A percentile compares a stretch with the other conserved stretches of the same genome.
These are phyloP conservation scores for Paspalum notatum DNA, from an alignment of 176 grass and related monocot genomes.

Conservation along the genomic window DNA sequence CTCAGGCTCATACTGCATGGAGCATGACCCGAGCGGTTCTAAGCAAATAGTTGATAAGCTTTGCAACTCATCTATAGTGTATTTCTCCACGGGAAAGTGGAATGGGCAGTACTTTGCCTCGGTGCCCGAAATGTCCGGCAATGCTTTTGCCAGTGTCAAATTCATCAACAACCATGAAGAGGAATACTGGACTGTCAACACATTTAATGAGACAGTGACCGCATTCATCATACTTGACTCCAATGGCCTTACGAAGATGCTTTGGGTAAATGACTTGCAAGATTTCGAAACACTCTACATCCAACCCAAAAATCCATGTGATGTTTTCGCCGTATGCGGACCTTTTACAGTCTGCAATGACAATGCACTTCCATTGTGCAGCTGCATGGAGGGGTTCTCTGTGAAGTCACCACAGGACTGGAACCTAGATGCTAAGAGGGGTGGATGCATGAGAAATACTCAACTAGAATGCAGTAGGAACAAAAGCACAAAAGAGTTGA, in stretches of 20 bases:
- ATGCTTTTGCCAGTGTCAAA: background rate
- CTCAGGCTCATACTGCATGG: slow-evolving; percentile 24
- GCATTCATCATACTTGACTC: slow-evolving; percentile 18
- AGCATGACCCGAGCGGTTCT: slow-evolving; percentile 27
- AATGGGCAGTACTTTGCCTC: background rate
- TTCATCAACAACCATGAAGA: background rate
- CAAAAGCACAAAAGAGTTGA: background rate
- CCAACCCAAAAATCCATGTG: slow-evolving; percentile 3
- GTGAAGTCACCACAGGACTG: background rate
- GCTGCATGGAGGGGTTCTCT: background rate
- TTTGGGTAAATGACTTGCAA: slow-evolving; percentile 21
- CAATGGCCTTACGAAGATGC: slow-evolving; percentile 30
- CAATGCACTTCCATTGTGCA: background rate
- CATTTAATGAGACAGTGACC: slow-evolving; percentile 1
- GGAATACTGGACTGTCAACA: background rate
- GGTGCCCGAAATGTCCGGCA: background rate
- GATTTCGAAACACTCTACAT: slow-evolving; percentile 31
- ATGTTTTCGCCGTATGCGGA: background rate
- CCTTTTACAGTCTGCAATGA: background rate
- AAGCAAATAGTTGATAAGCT: background rate
- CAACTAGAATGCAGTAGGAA: slow-evolving; percentile 9
- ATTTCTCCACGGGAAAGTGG: background rate
- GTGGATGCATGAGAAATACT: slow-evolving; percentile 27
- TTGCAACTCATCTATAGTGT: slow-evolving; percentile 16
- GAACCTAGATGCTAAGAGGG: background rate